Percentiles rank a stretch among this genome's conserved stretches.
phyloP scores from a whole-genome alignment of 495 filamentous ascomycete species.

The Penicillium malachiteum region DNA sequence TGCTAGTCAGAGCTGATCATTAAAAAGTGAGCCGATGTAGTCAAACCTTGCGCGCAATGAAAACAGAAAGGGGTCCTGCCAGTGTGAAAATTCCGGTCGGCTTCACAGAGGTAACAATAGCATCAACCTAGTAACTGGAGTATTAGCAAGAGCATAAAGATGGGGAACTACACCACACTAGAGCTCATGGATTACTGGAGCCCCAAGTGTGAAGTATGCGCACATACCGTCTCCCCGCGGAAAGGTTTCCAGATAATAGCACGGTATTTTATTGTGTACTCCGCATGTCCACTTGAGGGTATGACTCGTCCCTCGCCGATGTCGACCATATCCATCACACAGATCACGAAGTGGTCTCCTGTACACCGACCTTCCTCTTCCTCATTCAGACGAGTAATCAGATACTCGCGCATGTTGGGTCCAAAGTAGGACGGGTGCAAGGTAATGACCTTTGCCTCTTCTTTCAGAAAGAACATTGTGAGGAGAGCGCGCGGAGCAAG shows the following conservation, averaged over 20 bases:
- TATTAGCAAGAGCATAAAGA: conserved; percentile 11
- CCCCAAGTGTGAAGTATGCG: conserved; percentile 61
- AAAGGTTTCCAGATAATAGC: conserved; percentile 98
- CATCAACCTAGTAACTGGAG: conserved; percentile 69
- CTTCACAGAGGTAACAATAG: conserved; percentile 84
- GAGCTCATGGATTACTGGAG: background rate
- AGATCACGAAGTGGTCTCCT: conserved; percentile 92
- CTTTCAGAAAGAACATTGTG: conserved; percentile 94
- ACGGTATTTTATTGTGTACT: conserved; percentile 92
- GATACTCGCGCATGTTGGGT: conserved; percentile 81
- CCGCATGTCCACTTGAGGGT: conserved; percentile 82
- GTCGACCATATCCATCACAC: conserved; percentile 90
- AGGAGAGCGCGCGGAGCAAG: conserved; percentile 7
- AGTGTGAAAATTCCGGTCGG: conserved; percentile 89
- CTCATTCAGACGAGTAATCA: conserved; percentile 79
- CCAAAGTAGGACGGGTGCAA: conserved; percentile 97
- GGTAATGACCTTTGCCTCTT: conserved; percentile 87
- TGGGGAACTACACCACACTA: conserved; percentile 7
- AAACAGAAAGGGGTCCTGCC: conserved; percentile 82
- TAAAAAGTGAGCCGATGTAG: background rate
- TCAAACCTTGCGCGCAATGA: conserved; percentile 82
- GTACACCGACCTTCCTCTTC: conserved; percentile 94
- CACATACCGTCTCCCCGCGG: conserved; percentile 87
- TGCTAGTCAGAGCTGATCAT: conserved; percentile 18
- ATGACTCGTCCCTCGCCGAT: conserved; percentile 90